Base-by-base conservation (phyloP, 768 basidiomycete species). In the Boletus huronensis region DNA sequence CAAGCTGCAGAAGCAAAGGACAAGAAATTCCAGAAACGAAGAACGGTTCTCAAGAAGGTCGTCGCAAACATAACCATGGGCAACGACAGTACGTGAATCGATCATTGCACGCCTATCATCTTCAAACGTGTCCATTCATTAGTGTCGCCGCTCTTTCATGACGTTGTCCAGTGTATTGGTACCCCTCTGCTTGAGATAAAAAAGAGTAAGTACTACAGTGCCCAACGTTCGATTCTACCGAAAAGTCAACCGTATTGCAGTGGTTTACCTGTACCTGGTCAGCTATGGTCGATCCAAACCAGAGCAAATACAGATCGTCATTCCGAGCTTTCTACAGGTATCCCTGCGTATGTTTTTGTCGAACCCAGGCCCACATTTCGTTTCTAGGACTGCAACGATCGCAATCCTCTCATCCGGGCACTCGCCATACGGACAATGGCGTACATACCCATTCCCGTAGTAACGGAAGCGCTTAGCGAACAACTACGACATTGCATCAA, bases 51-150 rank as follows among this genome's bases (percentile, higher is more conserved):
- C 63, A 98, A 99, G 82, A 96, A 95, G 78, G 88, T 98, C 56
- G 93, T 98, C 13, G 97, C 97, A 39, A 98, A 98, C 72, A 98
- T 98, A 72, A 99, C 97, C 4, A 98, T 99, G 95, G 97, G 97
- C 41, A 97, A 94, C 68, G 95, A 98, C 74, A 95, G 96, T 97
- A 69, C 74, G 93, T 84, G 59, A 50, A 57, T 58, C 36, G 46
- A 53, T 44, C 51, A 48, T 21, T 35, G 40, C 40, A 38, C 38
- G 10, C 26, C 39, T 49, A 56, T 60, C 58, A 57, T 58, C 54
- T 60, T 58, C 41, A 42, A 52, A 60, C 55, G 60, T 58, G 25
- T 42, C 59, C 63, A 57, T 50, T 50, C 28, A 52, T 48, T 60
- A 96, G 92, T 97, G 93, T 95, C 93, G 25, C 82, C 92, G 29